Base-by-base conservation (phyloP, 2,329 filamentous ascomycete genomes). In the Alternaria brassicicola region DNA sequence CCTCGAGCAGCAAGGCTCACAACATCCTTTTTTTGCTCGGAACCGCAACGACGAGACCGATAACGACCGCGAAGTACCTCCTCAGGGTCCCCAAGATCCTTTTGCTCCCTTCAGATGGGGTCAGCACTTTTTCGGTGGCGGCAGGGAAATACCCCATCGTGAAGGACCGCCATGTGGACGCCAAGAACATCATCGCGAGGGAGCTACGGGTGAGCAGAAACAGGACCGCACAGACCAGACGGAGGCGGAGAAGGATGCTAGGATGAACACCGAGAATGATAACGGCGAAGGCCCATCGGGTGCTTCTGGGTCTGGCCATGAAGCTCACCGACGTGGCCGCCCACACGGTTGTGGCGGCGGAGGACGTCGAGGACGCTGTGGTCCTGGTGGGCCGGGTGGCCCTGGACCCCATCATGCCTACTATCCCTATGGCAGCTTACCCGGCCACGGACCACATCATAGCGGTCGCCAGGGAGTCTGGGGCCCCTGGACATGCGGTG, bases 1-100 rank as follows among this genome's bases (percentile, higher is more conserved):
- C 60, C 76, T 86, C 12, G 83, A 86, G 63, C 75, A 80, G 52
- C 75, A 79, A 71, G 79, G 77, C 52, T 59, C 67, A 31, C 71
- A 77, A 23, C 79, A 83, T 66, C 80, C 82, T 25, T 79, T 80
- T 72, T 82, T 81, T 61, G 70, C 72, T 47, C 74, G 73, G 61
- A 72, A 76, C 50, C 72, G 68, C 48, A 70, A 69, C 52, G 64
- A 68, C 21, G 62, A 72, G 13, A 64, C 63, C 53, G 66, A 67
- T 25, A 50, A 69, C 31, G 65, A 70, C 39, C 67, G 60, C 49
- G 64, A 67, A 35, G 63, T 59, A 51, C 68, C 62, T 12, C 57
- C 64, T 47, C 50, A 61, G 7, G 51, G n/a, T 6, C 50, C 64
- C 4, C 60, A 53, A 33, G 63, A 67, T 50, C 52, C 65, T 55